Percentiles rank a stretch among this genome's conserved stretches.
Conservation (phyloP, 1,284 basidiomycete genomes). For the Paramarasmius palmivorus region DNA sequence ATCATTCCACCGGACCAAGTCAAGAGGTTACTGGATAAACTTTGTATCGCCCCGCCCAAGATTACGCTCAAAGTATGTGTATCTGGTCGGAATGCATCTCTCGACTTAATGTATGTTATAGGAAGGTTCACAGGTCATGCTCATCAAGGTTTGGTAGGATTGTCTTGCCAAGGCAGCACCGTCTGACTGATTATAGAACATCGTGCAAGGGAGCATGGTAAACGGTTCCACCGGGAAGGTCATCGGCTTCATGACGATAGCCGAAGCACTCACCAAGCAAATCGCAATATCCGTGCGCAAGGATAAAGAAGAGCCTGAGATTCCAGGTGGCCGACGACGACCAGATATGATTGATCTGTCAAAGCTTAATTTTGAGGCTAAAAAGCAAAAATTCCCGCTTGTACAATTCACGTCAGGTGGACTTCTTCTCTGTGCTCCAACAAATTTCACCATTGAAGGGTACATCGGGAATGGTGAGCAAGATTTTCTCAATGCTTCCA, state of each 20-base stretch:
- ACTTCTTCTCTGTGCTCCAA: background rate
- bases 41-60: slow-evolving; percentile 32
- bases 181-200: slow-evolving; percentile 35
- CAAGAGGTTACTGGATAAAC: slow-evolving; percentile 34
- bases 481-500: background rate
- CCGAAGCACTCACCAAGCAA: slow-evolving; percentile 25
- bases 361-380: background rate
- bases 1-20: slow-evolving; percentile 19
- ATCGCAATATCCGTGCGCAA: slow-evolving; percentile 27
- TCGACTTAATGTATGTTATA: slow-evolving; percentile 29
- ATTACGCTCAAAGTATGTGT: slow-evolving; percentile 35
- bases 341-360: background rate
- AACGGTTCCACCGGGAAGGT: slow-evolving; percentile 84
- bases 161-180: background rate
- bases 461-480: slow-evolving; percentile 42
- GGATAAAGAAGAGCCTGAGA: slow-evolving; percentile 19
- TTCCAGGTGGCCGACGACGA: slow-evolving; percentile 11
- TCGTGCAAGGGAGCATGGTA: slow-evolving; percentile 76
- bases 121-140: slow-evolving; percentile 68
- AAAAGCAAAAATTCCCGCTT: background rate
- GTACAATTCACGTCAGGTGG: background rate
- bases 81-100: background rate
- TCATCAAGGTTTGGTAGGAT: slow-evolving; percentile 66
- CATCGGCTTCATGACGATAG: slow-evolving; percentile 51
- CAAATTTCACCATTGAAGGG: background rate